Conservation (phyloP, 1,284 basidiomycete genomes). For the Apiotrichum porosum region DNA sequence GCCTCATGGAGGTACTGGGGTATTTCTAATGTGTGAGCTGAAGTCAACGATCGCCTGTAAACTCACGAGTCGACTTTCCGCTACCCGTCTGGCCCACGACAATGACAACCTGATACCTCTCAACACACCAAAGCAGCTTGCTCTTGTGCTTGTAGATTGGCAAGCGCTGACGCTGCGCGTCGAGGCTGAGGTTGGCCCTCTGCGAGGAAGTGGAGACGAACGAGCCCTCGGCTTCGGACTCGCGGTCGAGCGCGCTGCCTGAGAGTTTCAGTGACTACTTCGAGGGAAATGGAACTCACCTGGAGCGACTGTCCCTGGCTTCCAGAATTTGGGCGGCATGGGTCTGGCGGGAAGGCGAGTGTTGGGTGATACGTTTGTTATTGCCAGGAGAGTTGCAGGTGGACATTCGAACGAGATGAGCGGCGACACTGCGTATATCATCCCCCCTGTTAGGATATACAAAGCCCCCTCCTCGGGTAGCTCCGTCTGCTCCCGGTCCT, state of each 20-base stretch:
- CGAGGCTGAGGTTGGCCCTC: slow-evolving; percentile 54
- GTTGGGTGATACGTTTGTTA: no score
- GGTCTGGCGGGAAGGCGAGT: neutral
- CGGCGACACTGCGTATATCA: no score
- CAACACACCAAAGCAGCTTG: slow-evolving; percentile 74
- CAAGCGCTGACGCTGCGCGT: slow-evolving; percentile 68
- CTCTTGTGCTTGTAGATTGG: slow-evolving; percentile 87
- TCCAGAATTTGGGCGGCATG: slow-evolving; percentile 51
- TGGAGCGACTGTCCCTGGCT: slow-evolving; percentile 69
- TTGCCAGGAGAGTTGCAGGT: neutral
- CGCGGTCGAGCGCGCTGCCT: slow-evolving; percentile 74
- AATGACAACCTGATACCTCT: slow-evolving; percentile 76
- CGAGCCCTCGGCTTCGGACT: slow-evolving; percentile 66
- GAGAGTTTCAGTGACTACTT: neutral
- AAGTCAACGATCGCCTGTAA: neutral
- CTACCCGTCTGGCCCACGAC: slow-evolving; percentile 92
- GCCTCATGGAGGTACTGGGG: slow-evolving; percentile 90
- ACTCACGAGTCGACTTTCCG: slow-evolving; percentile 92
- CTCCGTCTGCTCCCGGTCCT: no score
- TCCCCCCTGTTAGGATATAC: no score
- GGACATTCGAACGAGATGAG: no score
- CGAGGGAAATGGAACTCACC: slow-evolving; percentile 52
- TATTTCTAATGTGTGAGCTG: slow-evolving; percentile 58
- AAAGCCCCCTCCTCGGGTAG: no score
- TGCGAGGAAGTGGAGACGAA: slow-evolving; percentile 61